phyloP scores from a whole-genome alignment of 805 yeast species.

The Candida methanosorbosa region DNA sequence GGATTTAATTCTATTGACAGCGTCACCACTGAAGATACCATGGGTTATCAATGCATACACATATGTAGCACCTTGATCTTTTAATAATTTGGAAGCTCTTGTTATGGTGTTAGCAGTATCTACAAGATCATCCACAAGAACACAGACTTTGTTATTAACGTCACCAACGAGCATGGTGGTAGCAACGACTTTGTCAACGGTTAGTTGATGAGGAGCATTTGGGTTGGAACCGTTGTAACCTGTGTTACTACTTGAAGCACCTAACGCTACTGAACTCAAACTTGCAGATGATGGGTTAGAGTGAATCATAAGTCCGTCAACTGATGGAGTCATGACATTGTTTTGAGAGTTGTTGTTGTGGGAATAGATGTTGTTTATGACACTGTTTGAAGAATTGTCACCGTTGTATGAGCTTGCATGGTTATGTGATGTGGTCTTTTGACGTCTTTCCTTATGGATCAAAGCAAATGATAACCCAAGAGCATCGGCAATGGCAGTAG shows the following conservation, averaged over 20 bases:
- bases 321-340: background rate
- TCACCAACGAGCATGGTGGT: conserved; percentile 97
- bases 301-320: conserved; percentile 5
- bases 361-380: background rate
- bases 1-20: conserved; percentile 57
- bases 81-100: conserved; percentile 83
- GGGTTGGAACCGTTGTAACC: conserved; percentile 3
- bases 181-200: conserved; percentile 34
- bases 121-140: conserved; percentile 87
- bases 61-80: conserved; percentile 84
- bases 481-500: conserved; percentile 88
- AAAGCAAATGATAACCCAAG: conserved; percentile 85
- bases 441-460: conserved; percentile 87
- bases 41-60: conserved; percentile 89
- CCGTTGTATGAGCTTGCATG: conserved; percentile 7
- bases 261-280: conserved; percentile 8
- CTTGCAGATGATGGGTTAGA: conserved; percentile 10
- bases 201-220: background rate
- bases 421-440: conserved; percentile 25
- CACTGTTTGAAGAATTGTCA: conserved; percentile 5
- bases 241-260: conserved; percentile 7
- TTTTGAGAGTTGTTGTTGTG: background rate
- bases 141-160: conserved; percentile 77
- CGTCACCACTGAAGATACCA: conserved; percentile 90
- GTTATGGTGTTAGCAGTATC: conserved; percentile 91